Conservation (phyloP, 2,329 filamentous ascomycete species). For the Diplodia scrobiculata region DNA sequence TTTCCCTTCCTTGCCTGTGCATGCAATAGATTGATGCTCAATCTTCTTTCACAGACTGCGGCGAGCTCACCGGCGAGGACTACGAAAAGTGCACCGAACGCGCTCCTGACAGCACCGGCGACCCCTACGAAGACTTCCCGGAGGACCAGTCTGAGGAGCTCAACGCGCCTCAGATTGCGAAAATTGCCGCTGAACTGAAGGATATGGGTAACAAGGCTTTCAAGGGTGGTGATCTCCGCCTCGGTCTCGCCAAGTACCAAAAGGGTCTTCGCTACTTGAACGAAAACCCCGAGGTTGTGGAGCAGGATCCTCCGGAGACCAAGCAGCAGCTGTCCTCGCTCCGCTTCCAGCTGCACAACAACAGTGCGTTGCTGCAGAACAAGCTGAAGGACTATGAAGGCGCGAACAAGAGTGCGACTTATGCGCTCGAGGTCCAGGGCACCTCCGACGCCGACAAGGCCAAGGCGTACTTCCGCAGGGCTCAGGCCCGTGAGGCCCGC, state of each 20-base stretch:
- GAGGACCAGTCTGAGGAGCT: slow-evolving; percentile 75
- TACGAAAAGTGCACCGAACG: slow-evolving; percentile 68
- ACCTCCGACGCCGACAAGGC: slow-evolving; percentile 75
- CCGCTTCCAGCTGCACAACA: slow-evolving; percentile 84
- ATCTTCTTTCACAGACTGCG: slow-evolving; percentile 64
- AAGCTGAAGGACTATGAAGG: slow-evolving; percentile 76
- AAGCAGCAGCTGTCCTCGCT: slow-evolving; percentile 69
- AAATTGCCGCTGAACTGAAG: slow-evolving; percentile 84
- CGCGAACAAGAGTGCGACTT: slow-evolving; percentile 67
- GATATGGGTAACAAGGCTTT: slow-evolving; percentile 90
- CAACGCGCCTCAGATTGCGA: slow-evolving; percentile 67
- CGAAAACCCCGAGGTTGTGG: slow-evolving; percentile 73
- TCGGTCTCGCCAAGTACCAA: slow-evolving; percentile 87
- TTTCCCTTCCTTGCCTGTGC: neutral
- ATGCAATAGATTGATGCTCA: slow-evolving; percentile 7
- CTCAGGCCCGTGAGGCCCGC: slow-evolving; percentile 69
- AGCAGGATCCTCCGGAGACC: slow-evolving; percentile 58
- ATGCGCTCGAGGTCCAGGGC: slow-evolving; percentile 67
- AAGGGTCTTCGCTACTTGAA: slow-evolving; percentile 89
- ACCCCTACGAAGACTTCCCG: slow-evolving; percentile 93
- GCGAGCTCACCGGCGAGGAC: slow-evolving; percentile 74
- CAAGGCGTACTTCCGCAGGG: slow-evolving; percentile 86
- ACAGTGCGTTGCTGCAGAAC: slow-evolving; percentile 80
- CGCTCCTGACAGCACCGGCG: slow-evolving; percentile 76
- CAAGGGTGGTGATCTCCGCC: slow-evolving; percentile 70